phyloP scores from a whole-genome alignment of 352 stramenopile species.

The Albugo laibachii region DNA sequence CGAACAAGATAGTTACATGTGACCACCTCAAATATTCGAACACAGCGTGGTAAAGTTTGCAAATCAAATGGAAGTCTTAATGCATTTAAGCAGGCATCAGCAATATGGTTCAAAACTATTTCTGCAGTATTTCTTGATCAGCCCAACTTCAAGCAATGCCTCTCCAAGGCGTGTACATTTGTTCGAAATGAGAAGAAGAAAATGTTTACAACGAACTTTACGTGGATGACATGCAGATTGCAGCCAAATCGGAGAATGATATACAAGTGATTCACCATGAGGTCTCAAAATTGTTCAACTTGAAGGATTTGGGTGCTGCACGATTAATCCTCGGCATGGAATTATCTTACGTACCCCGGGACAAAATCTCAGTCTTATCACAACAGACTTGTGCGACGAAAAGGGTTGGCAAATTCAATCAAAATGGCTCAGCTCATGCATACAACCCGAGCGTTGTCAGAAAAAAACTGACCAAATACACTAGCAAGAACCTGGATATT shows the following conservation, averaged over 20 bases:
- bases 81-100: conserved; percentile 10
- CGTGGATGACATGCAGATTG: conserved; percentile 6
- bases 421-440: not conserved
- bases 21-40: not conserved
- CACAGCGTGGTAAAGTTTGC: not conserved
- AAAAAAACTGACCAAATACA: not conserved
- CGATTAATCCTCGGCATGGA: conserved; percentile 11
- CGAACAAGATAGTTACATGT: not conserved
- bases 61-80: conserved; percentile 5
- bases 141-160: conserved; percentile 5
- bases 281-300: not conserved
- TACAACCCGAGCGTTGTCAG: not conserved
- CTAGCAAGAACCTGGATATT: too few relatives aligned
- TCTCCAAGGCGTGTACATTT: conserved; percentile 9
- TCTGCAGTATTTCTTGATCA: conserved; percentile 2
- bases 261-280: not conserved
- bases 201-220: conserved; percentile 6
- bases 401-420: not conserved
- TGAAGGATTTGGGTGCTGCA: conserved; percentile 6
- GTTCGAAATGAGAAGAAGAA: conserved; percentile 1
- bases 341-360: conserved; percentile 6
- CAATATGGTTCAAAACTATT: conserved; percentile 11
- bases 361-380: not conserved
- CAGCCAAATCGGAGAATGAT: not conserved
- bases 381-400: not conserved